Conservation (phyloP, 495 filamentous ascomycete genomes). For the Melanomma pulvis-pyrius region DNA sequence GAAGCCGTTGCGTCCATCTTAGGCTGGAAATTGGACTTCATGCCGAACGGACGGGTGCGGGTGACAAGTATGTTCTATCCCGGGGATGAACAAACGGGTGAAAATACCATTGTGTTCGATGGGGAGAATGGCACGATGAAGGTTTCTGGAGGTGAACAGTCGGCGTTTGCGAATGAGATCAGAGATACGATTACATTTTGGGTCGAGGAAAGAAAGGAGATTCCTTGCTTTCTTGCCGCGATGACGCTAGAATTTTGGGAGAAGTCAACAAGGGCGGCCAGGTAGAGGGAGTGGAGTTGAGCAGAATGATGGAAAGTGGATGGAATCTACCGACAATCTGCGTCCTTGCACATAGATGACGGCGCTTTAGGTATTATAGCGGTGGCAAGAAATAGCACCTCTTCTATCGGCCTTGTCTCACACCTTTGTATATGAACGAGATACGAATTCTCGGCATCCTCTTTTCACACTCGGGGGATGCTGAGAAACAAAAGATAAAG, state of each 20-base stretch:
- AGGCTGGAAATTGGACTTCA: constrained; percentile 90
- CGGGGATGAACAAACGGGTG: constrained; percentile 59
- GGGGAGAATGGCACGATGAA: constrained; percentile 98
- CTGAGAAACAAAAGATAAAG: neutral
- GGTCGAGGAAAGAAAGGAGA: constrained; percentile 87
- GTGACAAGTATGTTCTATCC: constrained; percentile 80
- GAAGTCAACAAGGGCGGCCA: constrained; percentile 64
- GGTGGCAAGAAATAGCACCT: no score
- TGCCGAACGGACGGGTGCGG: constrained; percentile 87
- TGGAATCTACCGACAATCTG: no score
- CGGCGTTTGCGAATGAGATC: constrained; percentile 81
- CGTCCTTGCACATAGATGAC: no score
- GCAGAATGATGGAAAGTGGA: neutral
- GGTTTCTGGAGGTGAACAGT: constrained; percentile 84
- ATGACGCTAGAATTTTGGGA: constrained; percentile 91
- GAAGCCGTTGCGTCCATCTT: constrained; percentile 87
- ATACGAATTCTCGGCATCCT: no score
- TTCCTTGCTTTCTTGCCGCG: constrained; percentile 89
- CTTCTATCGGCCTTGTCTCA: no score
- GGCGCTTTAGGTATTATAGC: no score
- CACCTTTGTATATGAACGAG: no score
- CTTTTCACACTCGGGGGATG: no score
- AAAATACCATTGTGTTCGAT: constrained; percentile 94
- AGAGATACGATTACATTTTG: constrained; percentile 84
- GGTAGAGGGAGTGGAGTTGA: neutral